These are phyloP conservation scores for Corinectria fuckeliana DNA, from an alignment of 2,329 filamentous ascomycete species.

Conservation along the genomic window DNA sequence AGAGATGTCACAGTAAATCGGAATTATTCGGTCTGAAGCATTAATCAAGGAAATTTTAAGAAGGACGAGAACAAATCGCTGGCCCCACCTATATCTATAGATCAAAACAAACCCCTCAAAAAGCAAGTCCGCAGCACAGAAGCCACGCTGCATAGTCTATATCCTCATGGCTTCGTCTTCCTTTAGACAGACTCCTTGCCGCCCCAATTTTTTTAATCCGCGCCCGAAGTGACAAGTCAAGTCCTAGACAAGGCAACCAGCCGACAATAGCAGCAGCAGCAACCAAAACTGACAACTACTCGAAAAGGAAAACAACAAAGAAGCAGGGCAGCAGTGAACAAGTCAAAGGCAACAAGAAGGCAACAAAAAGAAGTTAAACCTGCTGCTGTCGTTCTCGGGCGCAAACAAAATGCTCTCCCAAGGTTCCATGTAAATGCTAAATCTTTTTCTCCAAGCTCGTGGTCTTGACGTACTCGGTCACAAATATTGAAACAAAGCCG, in stretches of 20 bases:
- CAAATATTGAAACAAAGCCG: constrained; percentile 16
- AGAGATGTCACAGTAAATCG: not conserved
- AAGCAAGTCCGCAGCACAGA: constrained; percentile 7
- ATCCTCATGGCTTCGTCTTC: constrained; percentile 30
- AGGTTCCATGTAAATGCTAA: constrained; percentile 29
- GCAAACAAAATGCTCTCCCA: constrained; percentile 12
- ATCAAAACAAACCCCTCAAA: constrained; percentile 12
- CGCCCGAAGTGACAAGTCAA: constrained; percentile 8
- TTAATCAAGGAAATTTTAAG: not conserved
- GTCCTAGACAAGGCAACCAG: constrained; percentile 1
- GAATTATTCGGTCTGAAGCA: not conserved
- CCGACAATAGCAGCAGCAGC: constrained; percentile 7
- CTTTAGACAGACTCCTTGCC: constrained; percentile 27
- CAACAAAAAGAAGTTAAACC: constrained; percentile 5
- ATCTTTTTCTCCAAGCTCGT: constrained; percentile 25
- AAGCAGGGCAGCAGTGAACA: constrained; percentile 6
- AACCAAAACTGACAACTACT: not conserved
- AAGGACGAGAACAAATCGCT: not conserved
- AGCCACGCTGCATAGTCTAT: constrained; percentile 29
- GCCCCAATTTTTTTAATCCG: constrained; percentile 24
- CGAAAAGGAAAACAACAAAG: constrained; percentile 1
- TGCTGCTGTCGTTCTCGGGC: constrained; percentile 14
- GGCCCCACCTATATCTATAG: constrained; percentile 22
- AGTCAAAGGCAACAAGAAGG: constrained; percentile 1
- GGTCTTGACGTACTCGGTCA: constrained; percentile 13